A percentile compares a stretch with the other conserved stretches of the same genome.
phyloP scores from a whole-genome alignment of 352 stramenopile genomes.

The Saprolegnia parasitica region DNA sequence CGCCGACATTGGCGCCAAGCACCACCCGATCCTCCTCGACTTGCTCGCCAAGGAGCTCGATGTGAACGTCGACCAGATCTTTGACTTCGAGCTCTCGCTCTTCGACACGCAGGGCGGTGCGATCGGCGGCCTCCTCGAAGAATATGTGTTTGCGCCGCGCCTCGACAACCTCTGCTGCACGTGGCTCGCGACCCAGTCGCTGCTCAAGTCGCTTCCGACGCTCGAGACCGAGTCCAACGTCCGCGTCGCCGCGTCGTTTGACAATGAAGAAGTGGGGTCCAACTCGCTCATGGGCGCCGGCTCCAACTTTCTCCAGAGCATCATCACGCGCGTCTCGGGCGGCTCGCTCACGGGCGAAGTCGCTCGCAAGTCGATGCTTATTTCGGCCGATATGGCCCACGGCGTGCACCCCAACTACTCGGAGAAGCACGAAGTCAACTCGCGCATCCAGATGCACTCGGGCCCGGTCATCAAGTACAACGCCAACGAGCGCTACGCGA shows the following conservation, averaged over 20 bases:
- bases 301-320: constrained; percentile 72
- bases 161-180: constrained; percentile 97
- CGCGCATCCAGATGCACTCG: constrained; percentile 87
- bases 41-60: constrained; percentile 89
- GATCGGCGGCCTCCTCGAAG: constrained; percentile 87
- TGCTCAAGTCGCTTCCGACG: constrained; percentile 74
- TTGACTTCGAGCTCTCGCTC: constrained; percentile 95
- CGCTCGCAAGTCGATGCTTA: constrained; percentile 66
- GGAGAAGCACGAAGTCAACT: constrained; percentile 92
- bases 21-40: constrained; percentile 90
- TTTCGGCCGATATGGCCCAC: constrained; percentile 97
- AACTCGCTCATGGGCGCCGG: constrained; percentile 80
- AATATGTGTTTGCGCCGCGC: constrained; percentile 96
- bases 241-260: constrained; percentile 93
- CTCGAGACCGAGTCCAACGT: constrained; percentile 77
- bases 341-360: constrained; percentile 50
- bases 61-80: constrained; percentile 84
- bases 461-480: constrained; percentile 99
- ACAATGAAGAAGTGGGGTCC: constrained; percentile 98
- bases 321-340: constrained; percentile 54
- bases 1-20: constrained; percentile 56
- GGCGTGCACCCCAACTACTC: constrained; percentile 97
- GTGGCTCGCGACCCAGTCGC: constrained; percentile 85
- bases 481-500: constrained; percentile 96
- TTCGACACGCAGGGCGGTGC: constrained; percentile 94